Conservation (phyloP, 2,329 filamentous ascomycete species). For the Diplodia mutila region DNA sequence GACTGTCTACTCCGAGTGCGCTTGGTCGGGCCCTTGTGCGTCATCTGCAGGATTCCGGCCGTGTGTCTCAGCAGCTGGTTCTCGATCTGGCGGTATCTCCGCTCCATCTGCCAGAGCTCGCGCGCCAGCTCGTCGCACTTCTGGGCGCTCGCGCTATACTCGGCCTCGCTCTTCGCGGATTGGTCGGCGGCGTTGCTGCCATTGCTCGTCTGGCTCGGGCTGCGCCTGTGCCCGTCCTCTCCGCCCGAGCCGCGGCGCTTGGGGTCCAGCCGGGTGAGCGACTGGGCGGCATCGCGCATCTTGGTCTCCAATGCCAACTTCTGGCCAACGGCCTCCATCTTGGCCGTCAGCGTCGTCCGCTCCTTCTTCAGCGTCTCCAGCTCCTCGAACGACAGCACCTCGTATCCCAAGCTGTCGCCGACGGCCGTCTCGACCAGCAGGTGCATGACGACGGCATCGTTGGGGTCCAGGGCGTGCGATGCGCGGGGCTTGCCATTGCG, state of each 20-base stretch:
- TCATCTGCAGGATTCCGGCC: conserved; percentile 87
- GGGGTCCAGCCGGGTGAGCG: conserved; percentile 79
- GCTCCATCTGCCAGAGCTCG: conserved; percentile 80
- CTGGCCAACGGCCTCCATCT: conserved; percentile 79
- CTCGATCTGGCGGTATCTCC: conserved; percentile 71
- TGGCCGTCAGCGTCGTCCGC: conserved; percentile 68
- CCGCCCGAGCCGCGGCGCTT: conserved; percentile 45
- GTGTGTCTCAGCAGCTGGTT: conserved; percentile 83
- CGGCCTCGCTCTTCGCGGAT: conserved; percentile 66
- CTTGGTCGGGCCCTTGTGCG: conserved; percentile 74
- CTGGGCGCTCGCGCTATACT: conserved; percentile 72
- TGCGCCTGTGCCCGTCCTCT: conserved; percentile 27
- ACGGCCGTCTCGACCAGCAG: conserved; percentile 92
- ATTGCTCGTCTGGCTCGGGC: conserved; percentile 49
- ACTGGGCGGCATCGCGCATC: conserved; percentile 88
- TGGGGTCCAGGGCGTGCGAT: conserved; percentile 39
- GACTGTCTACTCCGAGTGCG: conserved; percentile 49
- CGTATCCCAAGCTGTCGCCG: conserved; percentile 81
- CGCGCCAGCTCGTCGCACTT: conserved; percentile 84
- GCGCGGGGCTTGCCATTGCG: conserved; percentile 37
- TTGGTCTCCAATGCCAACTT: conserved; percentile 91
- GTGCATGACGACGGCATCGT: conserved; percentile 77
- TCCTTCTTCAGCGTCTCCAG: conserved; percentile 92
- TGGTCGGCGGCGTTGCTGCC: conserved; percentile 41
- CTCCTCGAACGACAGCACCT: conserved; percentile 88